Evolutionary conservation across 306 rosid species (phyloP), one percentile per base, ranked within the genome.

Genomic region (Pterocarpus macrocarpus): DNA sequence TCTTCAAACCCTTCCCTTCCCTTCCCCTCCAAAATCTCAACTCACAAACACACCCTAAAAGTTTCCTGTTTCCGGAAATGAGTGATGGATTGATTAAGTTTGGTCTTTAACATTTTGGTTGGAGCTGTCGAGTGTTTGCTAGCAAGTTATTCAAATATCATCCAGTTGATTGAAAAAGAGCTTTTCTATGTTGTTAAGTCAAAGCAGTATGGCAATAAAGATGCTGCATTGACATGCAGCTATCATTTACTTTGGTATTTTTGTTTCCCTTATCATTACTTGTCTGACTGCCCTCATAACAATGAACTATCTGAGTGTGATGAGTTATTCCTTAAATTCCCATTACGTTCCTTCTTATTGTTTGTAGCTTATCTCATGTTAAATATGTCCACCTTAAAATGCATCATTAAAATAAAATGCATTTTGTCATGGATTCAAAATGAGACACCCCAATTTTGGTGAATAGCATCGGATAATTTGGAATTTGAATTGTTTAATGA

Each of bases 401-500:
- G 45, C 66, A 5, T 66, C 56, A 13, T 65, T 77, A 30, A 56
- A 71, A 35, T 63, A 38, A 38, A 67, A 47, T 39, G 61, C 61
- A 36, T 73, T 69, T 58, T 53, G 57, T 82, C 77, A 35, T 66
- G 72, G 38, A 50, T 77, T 79, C 68, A 61, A 16, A 35, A 38
- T 43, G 70, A 71, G 73, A 50, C 49, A 38, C 71, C 22, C 66
- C 41, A 65, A 69, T 66, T 70, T 66, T 86, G 62, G 53, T 13
- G 62, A 61, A 81, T 59, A 44, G 62, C 64, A 39, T 50, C 50
- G 15, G 56, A 14, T 76, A 38, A 61, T 62, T 76, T 73, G 81
- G 83, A 80, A 65, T 71, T 59, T 88, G 69, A 78, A 22, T 77
- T 64, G 45, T 65, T 81, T n/a, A 22, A 79, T 77, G 69, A 53